Evolutionary conservation across 306 rosid genomes (phyloP).

Genomic region (Carpinus fangiana): DNA sequence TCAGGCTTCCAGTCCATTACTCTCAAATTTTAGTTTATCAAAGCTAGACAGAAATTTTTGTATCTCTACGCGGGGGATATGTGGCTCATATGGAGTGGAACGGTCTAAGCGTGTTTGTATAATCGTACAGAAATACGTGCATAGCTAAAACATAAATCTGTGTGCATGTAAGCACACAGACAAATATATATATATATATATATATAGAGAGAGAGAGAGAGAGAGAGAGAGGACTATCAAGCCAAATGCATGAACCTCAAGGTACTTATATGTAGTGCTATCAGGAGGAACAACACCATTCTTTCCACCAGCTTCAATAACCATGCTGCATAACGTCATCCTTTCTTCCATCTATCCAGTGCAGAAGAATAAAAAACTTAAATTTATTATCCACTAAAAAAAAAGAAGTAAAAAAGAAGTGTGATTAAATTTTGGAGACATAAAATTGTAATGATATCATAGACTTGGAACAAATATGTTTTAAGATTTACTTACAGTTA

Average conservation of each 20-base stretch:
- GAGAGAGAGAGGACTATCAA: not conserved
- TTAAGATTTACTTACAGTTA: constrained; percentile 51
- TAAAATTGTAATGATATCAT: constrained; percentile 1
- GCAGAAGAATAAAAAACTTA: not conserved
- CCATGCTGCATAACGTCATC: constrained; percentile 96
- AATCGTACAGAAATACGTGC: not conserved
- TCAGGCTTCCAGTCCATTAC: not conserved
- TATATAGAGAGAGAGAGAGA: not conserved
- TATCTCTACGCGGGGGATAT: not conserved
- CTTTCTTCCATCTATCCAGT: constrained; percentile 82
- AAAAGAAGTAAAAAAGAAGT: not conserved
- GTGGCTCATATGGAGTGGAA: not conserved
- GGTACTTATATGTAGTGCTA: constrained; percentile 79
- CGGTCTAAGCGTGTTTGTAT: not conserved
- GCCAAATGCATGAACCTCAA: constrained; percentile 59
- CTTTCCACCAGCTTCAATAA: constrained; percentile 93
- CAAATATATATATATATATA: no score
- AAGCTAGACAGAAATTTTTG: not conserved
- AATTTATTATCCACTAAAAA: not conserved
- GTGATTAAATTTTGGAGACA: not conserved
- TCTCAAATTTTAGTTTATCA: not conserved
- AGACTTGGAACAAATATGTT: not conserved
- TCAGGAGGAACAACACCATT: constrained; percentile 87
- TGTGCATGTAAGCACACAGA: not conserved
- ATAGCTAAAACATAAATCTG: not conserved